Base-by-base conservation (phyloP, 768 basidiomycete genomes). In the Nidularia pulvinata region DNA sequence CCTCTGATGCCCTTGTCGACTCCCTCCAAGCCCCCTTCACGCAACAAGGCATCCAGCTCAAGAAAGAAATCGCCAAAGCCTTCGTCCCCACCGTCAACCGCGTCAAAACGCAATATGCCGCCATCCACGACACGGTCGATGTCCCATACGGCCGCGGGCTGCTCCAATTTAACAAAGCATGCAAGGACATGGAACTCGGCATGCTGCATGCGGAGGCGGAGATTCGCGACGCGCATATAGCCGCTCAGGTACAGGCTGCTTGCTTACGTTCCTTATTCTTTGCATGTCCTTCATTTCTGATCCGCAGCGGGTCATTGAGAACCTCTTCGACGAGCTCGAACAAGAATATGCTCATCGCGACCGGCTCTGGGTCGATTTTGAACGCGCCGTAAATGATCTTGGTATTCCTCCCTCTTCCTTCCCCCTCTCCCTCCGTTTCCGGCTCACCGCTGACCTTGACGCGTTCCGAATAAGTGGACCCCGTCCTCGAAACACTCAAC, bases 161-260 rank as follows among this genome's bases (percentile, higher is more conserved):
- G 35, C 64, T 81, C 9, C 63, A 69, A 5, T 82, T 88, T 67
- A 79, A 87, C 61, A 74, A 76, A 14, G 80, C 76, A 19, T 79
- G 83, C 64, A 82, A 81, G 60, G 71, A 70, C 9, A 66, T 79
- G 48, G 88, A 90, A 61, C 59, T 63, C 1, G 60, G 74, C 14
- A 67, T 70, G 13, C 68, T 80, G 33, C 69, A 67, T 34, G 78
- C 81, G 55, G 68, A 81, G 53, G 70, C 75, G 51, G 71, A 75
- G 19, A 53, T 81, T 16, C 69, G 68, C 56, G 60, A 69, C 7
- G 67, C 69, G 32, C 76, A 76, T 53, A 50, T 63, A 16, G 67
- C 67, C 7, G 72, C 75, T 25, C 72, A 83, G 73, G 85, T 82
- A 25, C 25, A 25, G 25, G 25, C 25, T 25, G 4, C 25, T 59